A percentile compares a stretch with the other conserved stretches of the same genome.
These are phyloP conservation scores for Hyparrhenia diplandra DNA, from an alignment of 176 grass and related monocot genomes.

Conservation along the genomic window DNA sequence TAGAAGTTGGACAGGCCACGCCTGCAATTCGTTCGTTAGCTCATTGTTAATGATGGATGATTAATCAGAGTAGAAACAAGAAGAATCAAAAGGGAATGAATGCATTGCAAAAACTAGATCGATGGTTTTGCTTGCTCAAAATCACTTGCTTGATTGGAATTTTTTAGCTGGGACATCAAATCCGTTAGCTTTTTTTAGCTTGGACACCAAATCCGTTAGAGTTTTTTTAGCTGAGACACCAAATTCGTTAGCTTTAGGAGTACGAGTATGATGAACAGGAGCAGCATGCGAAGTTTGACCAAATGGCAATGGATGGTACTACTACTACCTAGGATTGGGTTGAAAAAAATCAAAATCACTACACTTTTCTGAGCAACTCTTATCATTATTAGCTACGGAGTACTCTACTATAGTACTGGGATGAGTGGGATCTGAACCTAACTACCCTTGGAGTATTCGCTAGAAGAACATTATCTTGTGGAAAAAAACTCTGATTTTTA, in stretches of 20 bases:
- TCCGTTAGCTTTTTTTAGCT: background rate
- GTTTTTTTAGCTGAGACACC: background rate
- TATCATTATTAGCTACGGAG: background rate
- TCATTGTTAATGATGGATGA: no score
- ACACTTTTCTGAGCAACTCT: background rate
- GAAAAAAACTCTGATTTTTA: background rate
- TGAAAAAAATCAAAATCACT: background rate
- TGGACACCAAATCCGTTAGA: background rate
- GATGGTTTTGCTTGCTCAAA: background rate
- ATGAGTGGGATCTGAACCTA: conserved; percentile 7
- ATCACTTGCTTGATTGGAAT: background rate
- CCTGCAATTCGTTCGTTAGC: background rate
- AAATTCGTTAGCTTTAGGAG: background rate
- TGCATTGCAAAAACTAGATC: background rate
- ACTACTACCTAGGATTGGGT: background rate
- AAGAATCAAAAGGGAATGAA: background rate
- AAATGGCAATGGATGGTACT: background rate
- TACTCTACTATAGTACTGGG: background rate
- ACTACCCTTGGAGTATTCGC: background rate
- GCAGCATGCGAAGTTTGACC: conserved; percentile 3
- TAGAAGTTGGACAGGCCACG: conserved; percentile 79
- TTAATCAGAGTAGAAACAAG: background rate
- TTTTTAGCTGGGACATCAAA: no score
- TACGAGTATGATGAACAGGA: conserved; percentile 2
- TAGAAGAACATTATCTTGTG: background rate